Conservation (phyloP, 2,329 filamentous ascomycete genomes). For the Mycocentrospora acerina region DNA sequence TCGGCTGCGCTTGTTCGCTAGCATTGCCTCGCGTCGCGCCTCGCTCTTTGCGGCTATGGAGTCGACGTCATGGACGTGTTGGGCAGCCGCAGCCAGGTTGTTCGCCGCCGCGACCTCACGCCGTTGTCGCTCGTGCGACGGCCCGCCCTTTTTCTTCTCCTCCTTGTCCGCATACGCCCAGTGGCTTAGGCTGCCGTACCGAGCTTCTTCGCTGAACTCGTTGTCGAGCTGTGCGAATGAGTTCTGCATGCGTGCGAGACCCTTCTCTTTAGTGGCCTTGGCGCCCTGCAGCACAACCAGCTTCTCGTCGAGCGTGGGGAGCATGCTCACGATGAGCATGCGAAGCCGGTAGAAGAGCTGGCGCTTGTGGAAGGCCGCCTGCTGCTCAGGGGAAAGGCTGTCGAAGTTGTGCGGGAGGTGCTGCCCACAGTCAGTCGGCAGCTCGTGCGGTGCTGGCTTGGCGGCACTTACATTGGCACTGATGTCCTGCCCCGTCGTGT, state of each 20-base stretch:
- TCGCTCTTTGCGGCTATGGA: constrained; percentile 79
- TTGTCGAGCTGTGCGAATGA: constrained; percentile 82
- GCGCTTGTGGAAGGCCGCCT: constrained; percentile 64
- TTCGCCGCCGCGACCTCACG: constrained; percentile 78
- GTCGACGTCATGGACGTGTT: constrained; percentile 77
- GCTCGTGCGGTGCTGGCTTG: constrained; percentile 24
- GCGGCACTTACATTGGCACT: constrained; percentile 44
- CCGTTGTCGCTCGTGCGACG: constrained; percentile 70
- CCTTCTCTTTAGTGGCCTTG: constrained; percentile 83
- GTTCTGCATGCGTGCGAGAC: constrained; percentile 80
- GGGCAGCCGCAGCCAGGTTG: constrained; percentile 67
- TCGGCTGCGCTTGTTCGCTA: constrained; percentile 69
- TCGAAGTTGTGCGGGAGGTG: constrained; percentile 28
- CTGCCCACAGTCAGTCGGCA: constrained; percentile 25
- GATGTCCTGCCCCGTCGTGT: constrained; percentile 39
- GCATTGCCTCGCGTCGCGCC: constrained; percentile 77
- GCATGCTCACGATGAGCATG: constrained; percentile 76
- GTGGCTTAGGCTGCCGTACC: constrained; percentile 86
- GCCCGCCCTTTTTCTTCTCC: constrained; percentile 56
- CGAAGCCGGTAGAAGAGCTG: constrained; percentile 78
- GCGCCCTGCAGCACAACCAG: constrained; percentile 94
- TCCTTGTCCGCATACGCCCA: constrained; percentile 92
- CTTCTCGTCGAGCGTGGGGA: constrained; percentile 93
- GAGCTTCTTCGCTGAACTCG: constrained; percentile 93
- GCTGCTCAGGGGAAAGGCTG: constrained; percentile 35